Evolutionary conservation across 2,329 filamentous ascomycete species (phyloP).

Genomic region (Nannizzia gypsea): DNA sequence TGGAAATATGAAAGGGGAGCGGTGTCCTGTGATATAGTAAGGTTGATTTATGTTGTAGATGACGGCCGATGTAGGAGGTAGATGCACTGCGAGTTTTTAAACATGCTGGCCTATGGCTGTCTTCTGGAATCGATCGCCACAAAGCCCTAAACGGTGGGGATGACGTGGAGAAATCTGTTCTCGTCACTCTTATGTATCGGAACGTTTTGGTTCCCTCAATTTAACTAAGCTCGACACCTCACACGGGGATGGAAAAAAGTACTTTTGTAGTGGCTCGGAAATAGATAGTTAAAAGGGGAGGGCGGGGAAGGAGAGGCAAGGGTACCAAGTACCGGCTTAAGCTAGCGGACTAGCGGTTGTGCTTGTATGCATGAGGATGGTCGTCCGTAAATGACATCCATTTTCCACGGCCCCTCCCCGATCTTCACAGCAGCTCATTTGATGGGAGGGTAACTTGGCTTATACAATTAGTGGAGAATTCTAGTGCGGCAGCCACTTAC

Average conservation of each 20-base stretch:
- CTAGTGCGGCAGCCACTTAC: neutral
- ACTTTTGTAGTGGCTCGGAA: neutral
- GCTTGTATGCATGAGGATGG: slow-evolving; percentile 1
- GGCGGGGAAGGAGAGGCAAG: neutral
- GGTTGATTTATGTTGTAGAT: neutral
- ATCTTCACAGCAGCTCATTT: neutral
- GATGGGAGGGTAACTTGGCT: neutral
- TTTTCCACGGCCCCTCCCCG: neutral
- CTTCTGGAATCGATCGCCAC: neutral
- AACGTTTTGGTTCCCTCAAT: slow-evolving; percentile 5
- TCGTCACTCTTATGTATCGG: slow-evolving; percentile 12
- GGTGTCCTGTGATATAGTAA: slow-evolving; percentile 2
- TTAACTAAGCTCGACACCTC: slow-evolving; percentile 1
- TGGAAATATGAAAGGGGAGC: slow-evolving; percentile 5
- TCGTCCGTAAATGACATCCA: neutral
- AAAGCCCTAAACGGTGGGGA: neutral
- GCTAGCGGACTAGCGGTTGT: neutral
- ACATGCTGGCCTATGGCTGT: neutral
- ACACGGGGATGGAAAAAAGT: neutral
- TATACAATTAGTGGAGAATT: slow-evolving; percentile 3
- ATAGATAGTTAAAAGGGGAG: neutral
- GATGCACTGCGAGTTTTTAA: neutral
- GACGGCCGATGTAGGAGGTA: neutral
- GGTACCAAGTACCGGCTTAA: neutral
- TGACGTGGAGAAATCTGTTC: slow-evolving; percentile 11